These are phyloP conservation scores for Alternaria ethzedia DNA, from an alignment of 2,329 filamentous ascomycete species.

Conservation along the genomic window DNA sequence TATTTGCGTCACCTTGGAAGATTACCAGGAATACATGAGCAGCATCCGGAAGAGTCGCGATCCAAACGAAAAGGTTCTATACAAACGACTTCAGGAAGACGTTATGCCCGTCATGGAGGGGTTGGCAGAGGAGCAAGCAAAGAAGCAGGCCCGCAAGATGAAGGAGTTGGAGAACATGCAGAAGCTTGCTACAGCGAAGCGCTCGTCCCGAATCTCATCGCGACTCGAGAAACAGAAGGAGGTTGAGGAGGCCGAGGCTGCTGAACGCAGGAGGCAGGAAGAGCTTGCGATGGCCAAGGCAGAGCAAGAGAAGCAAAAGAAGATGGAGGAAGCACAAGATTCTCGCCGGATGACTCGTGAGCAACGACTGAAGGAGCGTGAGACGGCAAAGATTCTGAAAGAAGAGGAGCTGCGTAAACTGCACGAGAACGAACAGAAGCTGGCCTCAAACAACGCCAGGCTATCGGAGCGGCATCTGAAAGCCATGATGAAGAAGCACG, in stretches of 20 bases:
- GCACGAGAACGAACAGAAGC: conserved; percentile 74
- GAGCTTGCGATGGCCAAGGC: conserved; percentile 69
- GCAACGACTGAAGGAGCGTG: conserved; percentile 83
- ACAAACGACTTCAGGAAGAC: conserved; percentile 74
- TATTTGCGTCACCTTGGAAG: conserved; percentile 78
- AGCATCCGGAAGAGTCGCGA: conserved; percentile 78
- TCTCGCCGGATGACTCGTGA: conserved; percentile 83
- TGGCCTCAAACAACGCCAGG: conserved; percentile 55
- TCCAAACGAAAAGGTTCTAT: conserved; percentile 80
- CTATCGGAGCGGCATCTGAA: conserved; percentile 82
- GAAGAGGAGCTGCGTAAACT: conserved; percentile 83
- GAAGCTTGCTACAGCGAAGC: conserved; percentile 90
- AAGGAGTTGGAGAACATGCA: conserved; percentile 81
- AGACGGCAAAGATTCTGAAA: conserved; percentile 80
- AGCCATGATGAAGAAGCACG: conserved; percentile 79
- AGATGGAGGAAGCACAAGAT: conserved; percentile 77
- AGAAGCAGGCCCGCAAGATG: conserved; percentile 76
- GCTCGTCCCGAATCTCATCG: conserved; percentile 85
- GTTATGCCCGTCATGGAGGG: conserved; percentile 85
- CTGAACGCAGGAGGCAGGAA: conserved; percentile 67
- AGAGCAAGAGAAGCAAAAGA: conserved; percentile 65
- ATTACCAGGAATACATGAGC: conserved; percentile 75
- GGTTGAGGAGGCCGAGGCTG: conserved; percentile 74
- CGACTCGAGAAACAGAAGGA: conserved; percentile 80
- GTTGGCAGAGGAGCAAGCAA: conserved; percentile 70